These are phyloP conservation scores for Tolypocladium cylindrosporum DNA, from an alignment of 2,329 filamentous ascomycete genomes.

Conservation along the genomic window DNA sequence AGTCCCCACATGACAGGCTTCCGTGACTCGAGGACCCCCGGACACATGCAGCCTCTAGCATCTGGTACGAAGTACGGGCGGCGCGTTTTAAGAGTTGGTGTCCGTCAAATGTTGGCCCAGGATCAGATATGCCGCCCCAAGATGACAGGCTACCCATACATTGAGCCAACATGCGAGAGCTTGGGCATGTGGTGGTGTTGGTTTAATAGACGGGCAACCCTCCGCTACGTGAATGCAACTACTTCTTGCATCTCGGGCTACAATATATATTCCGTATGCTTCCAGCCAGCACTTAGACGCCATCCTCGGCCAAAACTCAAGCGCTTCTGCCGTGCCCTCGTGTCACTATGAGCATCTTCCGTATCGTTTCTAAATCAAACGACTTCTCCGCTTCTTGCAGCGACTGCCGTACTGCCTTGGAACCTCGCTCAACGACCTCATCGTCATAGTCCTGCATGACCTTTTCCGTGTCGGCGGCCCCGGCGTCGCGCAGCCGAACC, in stretches of 20 bases:
- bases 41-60: background rate
- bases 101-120: background rate
- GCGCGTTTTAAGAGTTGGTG: no score
- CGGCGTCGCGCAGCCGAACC: slow-evolving; percentile 9
- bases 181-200: no score
- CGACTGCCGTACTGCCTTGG: slow-evolving; percentile 22
- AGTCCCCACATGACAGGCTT: background rate
- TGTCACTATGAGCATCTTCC: slow-evolving; percentile 22
- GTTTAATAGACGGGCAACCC: no score
- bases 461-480: slow-evolving; percentile 3
- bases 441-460: slow-evolving; percentile 18
- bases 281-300: background rate
- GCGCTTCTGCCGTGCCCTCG: slow-evolving; percentile 13
- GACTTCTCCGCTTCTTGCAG: slow-evolving; percentile 20
- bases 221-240: no score
- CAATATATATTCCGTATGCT: background rate
- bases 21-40: background rate
- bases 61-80: background rate
- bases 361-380: slow-evolving; percentile 15
- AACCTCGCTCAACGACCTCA: slow-evolving; percentile 22
- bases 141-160: background rate
- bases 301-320: background rate
- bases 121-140: background rate
- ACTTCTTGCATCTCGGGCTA: no score
- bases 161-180: no score